phyloP scores from a whole-genome alignment of 2,329 filamentous ascomycete species.

The Calonectria pseudoreteaudii region DNA sequence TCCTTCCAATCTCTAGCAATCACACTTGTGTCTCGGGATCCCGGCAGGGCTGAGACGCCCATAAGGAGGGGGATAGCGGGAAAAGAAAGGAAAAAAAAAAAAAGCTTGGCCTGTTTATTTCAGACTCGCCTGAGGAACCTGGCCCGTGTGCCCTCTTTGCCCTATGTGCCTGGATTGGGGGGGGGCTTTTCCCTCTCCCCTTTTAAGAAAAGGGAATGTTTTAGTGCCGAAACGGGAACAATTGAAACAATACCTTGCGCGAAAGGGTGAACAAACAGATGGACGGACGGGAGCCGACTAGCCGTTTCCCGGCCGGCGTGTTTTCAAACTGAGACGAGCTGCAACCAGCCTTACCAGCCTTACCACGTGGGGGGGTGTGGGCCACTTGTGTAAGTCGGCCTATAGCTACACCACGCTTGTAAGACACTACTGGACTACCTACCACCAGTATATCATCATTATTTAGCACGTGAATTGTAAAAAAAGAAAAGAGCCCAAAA shows the following conservation, averaged over 20 bases:
- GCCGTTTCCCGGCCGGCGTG: not conserved
- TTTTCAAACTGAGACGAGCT: not conserved
- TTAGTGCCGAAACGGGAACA: not conserved
- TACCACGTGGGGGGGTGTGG: not conserved
- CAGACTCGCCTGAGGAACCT: not conserved
- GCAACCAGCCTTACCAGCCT: not conserved
- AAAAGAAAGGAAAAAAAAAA: not conserved
- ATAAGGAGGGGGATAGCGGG: not conserved
- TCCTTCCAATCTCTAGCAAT: not conserved
- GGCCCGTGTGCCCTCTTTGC: not conserved
- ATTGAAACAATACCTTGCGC: not conserved
- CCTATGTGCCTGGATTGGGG: not conserved
- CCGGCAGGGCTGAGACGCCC: constrained; percentile 3
- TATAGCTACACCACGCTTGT: not conserved
- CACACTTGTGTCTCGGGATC: not conserved
- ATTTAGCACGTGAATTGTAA: not conserved
- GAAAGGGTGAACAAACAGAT: not conserved
- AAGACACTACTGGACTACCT: not conserved
- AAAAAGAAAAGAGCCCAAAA: not conserved
- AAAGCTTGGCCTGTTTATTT: not conserved
- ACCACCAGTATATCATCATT: too few relatives aligned
- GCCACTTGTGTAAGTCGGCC: not conserved
- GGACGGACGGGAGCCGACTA: not conserved
- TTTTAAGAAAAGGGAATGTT: not conserved
- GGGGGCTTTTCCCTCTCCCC: too few relatives aligned